Conservation (phyloP, 108 stramenopile species). For the Skeletonema menzelii region DNA sequence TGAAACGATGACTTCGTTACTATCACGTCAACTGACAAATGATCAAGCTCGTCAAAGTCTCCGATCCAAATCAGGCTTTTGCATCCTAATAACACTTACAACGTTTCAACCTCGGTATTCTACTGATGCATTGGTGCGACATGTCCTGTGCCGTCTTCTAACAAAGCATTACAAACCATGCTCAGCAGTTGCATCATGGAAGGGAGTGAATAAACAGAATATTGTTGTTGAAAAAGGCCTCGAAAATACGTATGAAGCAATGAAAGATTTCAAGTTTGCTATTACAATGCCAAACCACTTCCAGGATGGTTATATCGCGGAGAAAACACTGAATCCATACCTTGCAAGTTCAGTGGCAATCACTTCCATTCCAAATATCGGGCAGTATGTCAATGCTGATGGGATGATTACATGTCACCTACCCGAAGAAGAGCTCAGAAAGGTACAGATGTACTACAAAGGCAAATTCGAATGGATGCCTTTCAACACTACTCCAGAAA, state of each 20-base stretch:
- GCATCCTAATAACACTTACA: slow-evolving; percentile 4
- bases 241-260: slow-evolving; percentile 5
- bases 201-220: not conserved
- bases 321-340: slow-evolving; percentile 23
- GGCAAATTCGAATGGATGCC: slow-evolving; percentile 17
- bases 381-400: slow-evolving; percentile 15
- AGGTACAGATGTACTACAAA: not conserved
- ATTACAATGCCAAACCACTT: slow-evolving; percentile 16
- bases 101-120: slow-evolving; percentile 11
- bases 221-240: not conserved
- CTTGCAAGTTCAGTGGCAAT: slow-evolving; percentile 21
- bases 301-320: slow-evolving; percentile 17
- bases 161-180: slow-evolving; percentile 29
- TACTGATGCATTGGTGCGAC: slow-evolving; percentile 24
- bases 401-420: slow-evolving; percentile 3
- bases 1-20: slow-evolving; percentile 11
- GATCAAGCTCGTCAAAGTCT: slow-evolving; percentile 13
- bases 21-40: slow-evolving; percentile 1
- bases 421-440: slow-evolving; percentile 1
- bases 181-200: slow-evolving; percentile 1
- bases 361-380: slow-evolving; percentile 14
- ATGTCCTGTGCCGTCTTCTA: slow-evolving; percentile 20
- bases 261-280: slow-evolving; percentile 11
- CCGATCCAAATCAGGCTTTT: slow-evolving; percentile 12
- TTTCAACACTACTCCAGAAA: slow-evolving; percentile 30